Evolutionary conservation across 768 basidiomycete genomes (phyloP).

Genomic region (Lyophyllum semitale): DNA sequence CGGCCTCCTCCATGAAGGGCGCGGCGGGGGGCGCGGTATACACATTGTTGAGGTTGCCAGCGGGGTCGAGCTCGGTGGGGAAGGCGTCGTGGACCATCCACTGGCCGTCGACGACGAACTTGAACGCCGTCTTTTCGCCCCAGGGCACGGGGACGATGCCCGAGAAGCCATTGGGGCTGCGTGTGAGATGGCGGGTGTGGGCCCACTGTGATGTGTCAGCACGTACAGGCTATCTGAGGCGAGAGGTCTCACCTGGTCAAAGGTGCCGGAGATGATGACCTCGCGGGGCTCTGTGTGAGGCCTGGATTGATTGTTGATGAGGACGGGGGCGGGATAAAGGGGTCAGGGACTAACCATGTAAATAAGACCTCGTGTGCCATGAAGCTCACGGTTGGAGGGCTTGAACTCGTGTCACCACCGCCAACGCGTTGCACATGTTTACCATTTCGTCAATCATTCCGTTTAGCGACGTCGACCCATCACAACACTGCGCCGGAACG

Average conservation of each 20-base stretch:
- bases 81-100: slow-evolving; percentile 59
- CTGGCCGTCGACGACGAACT: slow-evolving; percentile 76
- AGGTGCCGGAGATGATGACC: slow-evolving; percentile 76
- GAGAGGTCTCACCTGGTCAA: slow-evolving; percentile 64
- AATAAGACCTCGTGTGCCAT: slow-evolving; percentile 50
- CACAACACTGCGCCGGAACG: no score
- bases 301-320: slow-evolving; percentile 39
- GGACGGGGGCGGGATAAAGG: neutral
- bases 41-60: slow-evolving; percentile 75
- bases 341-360: slow-evolving; percentile 41
- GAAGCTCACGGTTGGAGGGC: slow-evolving; percentile 6
- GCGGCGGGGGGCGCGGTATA: slow-evolving; percentile 48
- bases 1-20: slow-evolving; percentile 10
- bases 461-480: slow-evolving; percentile 1
- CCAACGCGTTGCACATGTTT: slow-evolving; percentile 37
- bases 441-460: slow-evolving; percentile 8
- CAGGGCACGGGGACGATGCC: slow-evolving; percentile 58
- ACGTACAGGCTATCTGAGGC: slow-evolving; percentile 7
- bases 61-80: slow-evolving; percentile 60
- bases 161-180: slow-evolving; percentile 55
- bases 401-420: neutral
- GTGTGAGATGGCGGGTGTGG: slow-evolving; percentile 54
- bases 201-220: slow-evolving; percentile 53
- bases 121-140: slow-evolving; percentile 67
- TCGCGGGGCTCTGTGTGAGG: slow-evolving; percentile 53